phyloP scores from a whole-genome alignment of 768 basidiomycete genomes.

The Suillus subalutaceus region DNA sequence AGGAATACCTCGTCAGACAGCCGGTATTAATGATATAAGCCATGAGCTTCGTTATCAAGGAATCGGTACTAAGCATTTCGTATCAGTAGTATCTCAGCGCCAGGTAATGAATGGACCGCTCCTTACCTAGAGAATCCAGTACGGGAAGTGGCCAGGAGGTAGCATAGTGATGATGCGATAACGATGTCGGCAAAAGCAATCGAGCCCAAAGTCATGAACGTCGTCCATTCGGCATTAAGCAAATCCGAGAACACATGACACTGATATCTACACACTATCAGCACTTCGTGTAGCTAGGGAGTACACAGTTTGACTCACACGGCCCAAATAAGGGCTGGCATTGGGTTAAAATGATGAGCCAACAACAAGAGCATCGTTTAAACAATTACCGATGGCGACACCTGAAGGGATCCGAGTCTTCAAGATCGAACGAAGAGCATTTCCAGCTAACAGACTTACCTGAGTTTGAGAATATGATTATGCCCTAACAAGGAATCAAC shows the following conservation, averaged over 20 bases:
- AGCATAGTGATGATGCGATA: conserved; percentile 8
- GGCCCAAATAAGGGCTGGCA: background rate
- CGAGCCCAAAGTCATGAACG: background rate
- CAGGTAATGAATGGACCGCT: background rate
- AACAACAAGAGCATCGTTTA: background rate
- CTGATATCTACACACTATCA: conserved; percentile 1
- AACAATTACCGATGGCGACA: conserved; percentile 2
- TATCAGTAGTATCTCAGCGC: background rate
- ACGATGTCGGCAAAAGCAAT: background rate
- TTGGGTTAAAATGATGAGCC: background rate
- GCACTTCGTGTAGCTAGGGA: background rate
- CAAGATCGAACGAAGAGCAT: background rate
- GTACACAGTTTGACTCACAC: background rate
- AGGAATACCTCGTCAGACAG: conserved; percentile 4
- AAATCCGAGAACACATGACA: conserved; percentile 2
- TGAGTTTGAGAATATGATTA: background rate
- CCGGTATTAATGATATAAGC: background rate
- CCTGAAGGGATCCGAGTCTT: background rate
- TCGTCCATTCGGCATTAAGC: background rate
- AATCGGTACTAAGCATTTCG: background rate
- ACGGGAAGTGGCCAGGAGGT: conserved; percentile 2
- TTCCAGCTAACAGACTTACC: background rate
- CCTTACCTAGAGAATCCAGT: background rate
- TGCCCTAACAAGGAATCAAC: background rate
- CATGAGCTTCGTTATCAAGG: conserved; percentile 7